phyloP scores from a whole-genome alignment of 345 rosid species.

The Heritiera littoralis region DNA sequence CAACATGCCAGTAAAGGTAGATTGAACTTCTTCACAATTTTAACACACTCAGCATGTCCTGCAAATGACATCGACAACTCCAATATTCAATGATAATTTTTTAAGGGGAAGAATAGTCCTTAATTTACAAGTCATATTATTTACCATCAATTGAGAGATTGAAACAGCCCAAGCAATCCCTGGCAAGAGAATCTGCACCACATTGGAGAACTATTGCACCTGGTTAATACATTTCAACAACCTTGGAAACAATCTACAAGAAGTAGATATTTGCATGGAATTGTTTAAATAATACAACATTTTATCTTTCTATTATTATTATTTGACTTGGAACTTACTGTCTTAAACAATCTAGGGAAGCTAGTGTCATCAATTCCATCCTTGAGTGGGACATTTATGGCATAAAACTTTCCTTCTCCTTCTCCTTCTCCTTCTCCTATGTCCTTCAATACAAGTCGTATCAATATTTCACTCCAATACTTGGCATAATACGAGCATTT shows the following conservation, averaged over 20 bases:
- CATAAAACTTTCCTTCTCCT: slow-evolving; percentile 90
- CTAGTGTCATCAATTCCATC: slow-evolving; percentile 96
- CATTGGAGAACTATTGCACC: slow-evolving; percentile 97
- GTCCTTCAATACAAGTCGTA: slow-evolving; percentile 60
- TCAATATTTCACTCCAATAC: slow-evolving; percentile 26
- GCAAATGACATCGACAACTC: slow-evolving; percentile 18
- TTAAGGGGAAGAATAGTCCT: not conserved
- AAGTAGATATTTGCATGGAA: slow-evolving; percentile 23
- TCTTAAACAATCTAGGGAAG: slow-evolving; percentile 90
- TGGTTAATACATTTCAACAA: slow-evolving; percentile 88
- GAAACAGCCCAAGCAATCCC: slow-evolving; percentile 96
- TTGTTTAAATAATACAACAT: not conserved
- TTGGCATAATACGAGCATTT: slow-evolving; percentile 19
- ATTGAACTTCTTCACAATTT: slow-evolving; percentile 90
- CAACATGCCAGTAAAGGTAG: slow-evolving; percentile 75
- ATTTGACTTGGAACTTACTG: slow-evolving; percentile 50
- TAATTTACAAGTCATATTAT: slow-evolving; percentile 46
- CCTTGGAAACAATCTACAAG: slow-evolving; percentile 74
- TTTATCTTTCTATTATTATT: not conserved
- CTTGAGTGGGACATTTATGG: slow-evolving; percentile 93
- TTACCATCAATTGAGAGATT: slow-evolving; percentile 98
- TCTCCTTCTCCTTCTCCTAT: slow-evolving; percentile 69
- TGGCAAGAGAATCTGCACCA: slow-evolving; percentile 98
- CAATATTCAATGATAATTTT: slow-evolving; percentile 4
- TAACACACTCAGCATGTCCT: slow-evolving; percentile 99